phyloP scores from a whole-genome alignment of 257 asterid genomes.

The Solanum phureja region DNA sequence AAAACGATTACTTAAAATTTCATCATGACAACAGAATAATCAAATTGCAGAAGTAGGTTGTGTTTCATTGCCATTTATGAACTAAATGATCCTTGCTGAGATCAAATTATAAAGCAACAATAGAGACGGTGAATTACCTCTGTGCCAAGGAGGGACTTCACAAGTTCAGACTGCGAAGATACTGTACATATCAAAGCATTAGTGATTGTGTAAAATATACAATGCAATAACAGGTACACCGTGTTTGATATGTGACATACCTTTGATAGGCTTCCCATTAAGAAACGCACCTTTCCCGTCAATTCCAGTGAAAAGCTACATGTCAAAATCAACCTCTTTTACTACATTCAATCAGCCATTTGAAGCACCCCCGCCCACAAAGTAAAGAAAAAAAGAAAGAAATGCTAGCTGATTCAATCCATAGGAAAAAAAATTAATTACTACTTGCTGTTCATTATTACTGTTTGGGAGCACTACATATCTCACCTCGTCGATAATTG shows the following conservation, averaged over 20 bases:
- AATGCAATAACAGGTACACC: not conserved
- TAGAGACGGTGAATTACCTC: constrained; percentile 35
- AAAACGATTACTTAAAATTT: not conserved
- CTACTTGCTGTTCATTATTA: not conserved
- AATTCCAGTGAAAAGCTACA: constrained; percentile 70
- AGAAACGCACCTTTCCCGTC: constrained; percentile 69
- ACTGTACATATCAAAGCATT: constrained; percentile 30
- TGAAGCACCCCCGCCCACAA: not conserved
- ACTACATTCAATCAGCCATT: not conserved
- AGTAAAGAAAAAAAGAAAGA: not conserved
- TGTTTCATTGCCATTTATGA: not conserved
- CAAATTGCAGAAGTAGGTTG: not conserved
- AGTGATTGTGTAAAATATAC: not conserved
- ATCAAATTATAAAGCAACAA: not conserved
- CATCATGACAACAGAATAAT: not conserved
- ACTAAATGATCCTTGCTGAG: not conserved
- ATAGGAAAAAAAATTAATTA: not conserved
- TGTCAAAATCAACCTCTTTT: constrained; percentile 3
- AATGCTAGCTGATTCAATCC: not conserved
- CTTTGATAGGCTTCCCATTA: constrained; percentile 64
- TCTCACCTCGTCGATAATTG: constrained; percentile 75
- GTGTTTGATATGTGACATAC: constrained; percentile 11
- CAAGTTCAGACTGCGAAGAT: constrained; percentile 67
- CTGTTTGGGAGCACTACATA: not conserved
- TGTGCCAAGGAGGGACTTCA: constrained; percentile 74